Conservation (phyloP, 257 asterid genomes). For the Ajuga chamaepitys region DNA sequence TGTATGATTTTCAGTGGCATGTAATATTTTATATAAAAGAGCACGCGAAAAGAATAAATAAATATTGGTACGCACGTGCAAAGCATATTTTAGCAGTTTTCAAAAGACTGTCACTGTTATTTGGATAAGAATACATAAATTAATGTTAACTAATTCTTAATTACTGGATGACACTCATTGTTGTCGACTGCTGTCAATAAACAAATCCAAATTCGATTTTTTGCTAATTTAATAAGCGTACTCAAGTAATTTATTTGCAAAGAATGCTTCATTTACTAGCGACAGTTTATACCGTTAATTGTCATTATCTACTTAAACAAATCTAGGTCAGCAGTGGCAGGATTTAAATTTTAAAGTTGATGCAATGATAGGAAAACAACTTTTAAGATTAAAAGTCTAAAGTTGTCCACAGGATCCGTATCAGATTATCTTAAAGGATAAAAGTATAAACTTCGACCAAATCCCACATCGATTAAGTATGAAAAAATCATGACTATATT, state of each 20-base stretch:
- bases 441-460: background rate
- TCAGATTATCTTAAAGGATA: background rate
- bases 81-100: background rate
- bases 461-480: too few species aligned
- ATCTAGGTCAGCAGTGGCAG: background rate
- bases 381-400: background rate
- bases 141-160: conserved; percentile 3
- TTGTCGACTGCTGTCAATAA: conserved; percentile 7
- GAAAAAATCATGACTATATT: too few species aligned
- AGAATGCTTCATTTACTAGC: background rate
- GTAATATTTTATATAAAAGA: too few species aligned
- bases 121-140: conserved; percentile 7
- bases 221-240: background rate
- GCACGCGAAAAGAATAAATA: background rate
- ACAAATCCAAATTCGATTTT: background rate
- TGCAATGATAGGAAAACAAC: conserved; percentile 2
- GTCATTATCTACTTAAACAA: conserved; percentile 21
- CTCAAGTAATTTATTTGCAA: background rate
- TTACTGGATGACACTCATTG: background rate
- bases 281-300: conserved; percentile 44
- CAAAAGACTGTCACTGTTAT: background rate
- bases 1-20: too few species aligned
- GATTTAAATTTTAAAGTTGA: background rate
- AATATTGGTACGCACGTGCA: conserved; percentile 14
- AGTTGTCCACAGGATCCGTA: background rate